phyloP scores from a whole-genome alignment of 1,284 basidiomycete genomes.

The Phylloboletellus chloephorus region DNA sequence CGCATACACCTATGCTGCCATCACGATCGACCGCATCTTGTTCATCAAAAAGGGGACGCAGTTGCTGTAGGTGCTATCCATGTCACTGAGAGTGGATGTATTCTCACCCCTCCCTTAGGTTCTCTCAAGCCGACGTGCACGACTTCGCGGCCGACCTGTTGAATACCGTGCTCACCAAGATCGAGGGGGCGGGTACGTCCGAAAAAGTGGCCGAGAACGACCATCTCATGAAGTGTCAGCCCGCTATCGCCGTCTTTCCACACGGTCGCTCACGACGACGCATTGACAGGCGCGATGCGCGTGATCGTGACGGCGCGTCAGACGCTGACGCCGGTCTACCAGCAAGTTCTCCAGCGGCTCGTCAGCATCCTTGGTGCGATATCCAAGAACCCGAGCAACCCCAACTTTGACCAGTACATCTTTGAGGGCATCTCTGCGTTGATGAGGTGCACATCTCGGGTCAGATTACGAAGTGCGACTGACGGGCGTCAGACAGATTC shows the following conservation, averaged over 20 bases:
- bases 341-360: constrained; percentile 68
- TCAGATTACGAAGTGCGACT: constrained; percentile 1
- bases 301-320: constrained; percentile 87
- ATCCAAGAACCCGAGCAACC: constrained; percentile 95
- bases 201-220: constrained; percentile 98
- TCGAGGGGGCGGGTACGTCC: constrained; percentile 78
- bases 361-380: constrained; percentile 82
- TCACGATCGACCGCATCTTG: constrained; percentile 84
- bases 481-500: constrained; percentile 52
- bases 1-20: constrained; percentile 84
- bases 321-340: constrained; percentile 64
- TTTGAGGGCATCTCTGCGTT: constrained; percentile 94
- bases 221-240: constrained; percentile 93
- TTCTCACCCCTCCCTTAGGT: constrained; percentile 44
- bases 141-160: constrained; percentile 77
- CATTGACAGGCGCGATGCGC: constrained; percentile 75
- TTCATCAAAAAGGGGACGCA: constrained; percentile 78
- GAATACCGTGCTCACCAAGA: constrained; percentile 73
- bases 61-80: constrained; percentile 48
- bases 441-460: constrained; percentile 77
- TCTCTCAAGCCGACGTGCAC: constrained; percentile 81
- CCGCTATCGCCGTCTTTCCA: background rate
- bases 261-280: constrained; percentile 8
- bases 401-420: constrained; percentile 94
- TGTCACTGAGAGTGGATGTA: background rate